Percentiles rank a stretch among this genome's conserved stretches.
Evolutionary conservation across 805 yeast species (phyloP).

Genomic region (Metschnikowia lachancei): DNA sequence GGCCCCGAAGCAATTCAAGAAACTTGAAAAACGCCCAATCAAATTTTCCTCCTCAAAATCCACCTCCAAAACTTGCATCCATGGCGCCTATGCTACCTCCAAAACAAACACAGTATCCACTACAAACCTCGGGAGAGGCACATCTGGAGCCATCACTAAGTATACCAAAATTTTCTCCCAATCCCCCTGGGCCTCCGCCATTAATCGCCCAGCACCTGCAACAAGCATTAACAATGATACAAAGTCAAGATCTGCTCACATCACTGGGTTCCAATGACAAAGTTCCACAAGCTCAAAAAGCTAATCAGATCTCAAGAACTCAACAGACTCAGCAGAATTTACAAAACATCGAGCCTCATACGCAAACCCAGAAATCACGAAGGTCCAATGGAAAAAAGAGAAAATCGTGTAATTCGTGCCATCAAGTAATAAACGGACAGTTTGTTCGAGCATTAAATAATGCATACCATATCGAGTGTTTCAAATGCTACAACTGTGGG

Average conservation of each 20-base stretch:
- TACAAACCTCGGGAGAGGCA: neutral
- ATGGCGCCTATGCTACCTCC: neutral
- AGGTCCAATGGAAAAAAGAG: slow-evolving; percentile 20
- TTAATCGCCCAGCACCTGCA: slow-evolving; percentile 6
- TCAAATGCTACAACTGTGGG: slow-evolving; percentile 82
- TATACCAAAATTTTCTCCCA: slow-evolving; percentile 3
- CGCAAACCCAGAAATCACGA: slow-evolving; percentile 1
- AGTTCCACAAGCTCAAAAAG: neutral
- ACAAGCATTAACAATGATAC: slow-evolving; percentile 5
- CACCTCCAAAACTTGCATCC: slow-evolving; percentile 4
- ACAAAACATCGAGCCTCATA: neutral
- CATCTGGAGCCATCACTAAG: slow-evolving; percentile 2
- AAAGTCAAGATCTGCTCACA: slow-evolving; percentile 1
- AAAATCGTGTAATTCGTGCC: slow-evolving; percentile 38
- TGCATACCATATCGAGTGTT: slow-evolving; percentile 84
- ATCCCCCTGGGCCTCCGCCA: slow-evolving; percentile 1
- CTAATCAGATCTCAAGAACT: neutral
- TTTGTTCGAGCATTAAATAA: slow-evolving; percentile 80
- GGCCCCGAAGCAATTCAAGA: slow-evolving; percentile 1
- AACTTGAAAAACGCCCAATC: neutral
- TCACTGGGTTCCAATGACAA: neutral
- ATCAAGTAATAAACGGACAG: slow-evolving; percentile 51
- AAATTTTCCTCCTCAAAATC: slow-evolving; percentile 1
- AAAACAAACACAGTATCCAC: slow-evolving; percentile 1
- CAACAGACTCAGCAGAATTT: neutral